These are phyloP conservation scores for Fusarium aywerte DNA, from an alignment of 2,329 filamentous ascomycete genomes.

Conservation along the genomic window DNA sequence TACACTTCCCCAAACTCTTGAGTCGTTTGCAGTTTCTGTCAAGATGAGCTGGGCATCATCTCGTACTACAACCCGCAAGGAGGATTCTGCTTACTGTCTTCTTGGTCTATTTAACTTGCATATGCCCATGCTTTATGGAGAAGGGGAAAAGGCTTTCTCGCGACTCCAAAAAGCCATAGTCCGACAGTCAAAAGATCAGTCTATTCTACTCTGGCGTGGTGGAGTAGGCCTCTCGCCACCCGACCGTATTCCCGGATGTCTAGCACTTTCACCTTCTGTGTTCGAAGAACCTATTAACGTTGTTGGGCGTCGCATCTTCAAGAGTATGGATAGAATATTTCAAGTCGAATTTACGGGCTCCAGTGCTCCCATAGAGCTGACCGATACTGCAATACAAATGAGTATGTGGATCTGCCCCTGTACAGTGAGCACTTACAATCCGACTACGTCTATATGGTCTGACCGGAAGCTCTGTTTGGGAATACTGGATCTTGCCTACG, in stretches of 20 bases:
- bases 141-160: slow-evolving; percentile 43
- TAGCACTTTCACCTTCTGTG: slow-evolving; percentile 19
- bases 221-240: not conserved
- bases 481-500: slow-evolving; percentile 37
- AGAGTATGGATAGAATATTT: slow-evolving; percentile 24
- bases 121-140: slow-evolving; percentile 47
- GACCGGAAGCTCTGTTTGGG: slow-evolving; percentile 30
- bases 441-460: not conserved
- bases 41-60: slow-evolving; percentile 47
- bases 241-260: slow-evolving; percentile 25
- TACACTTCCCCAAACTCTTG: slow-evolving; percentile 34
- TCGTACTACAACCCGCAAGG: slow-evolving; percentile 43
- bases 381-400: slow-evolving; percentile 34
- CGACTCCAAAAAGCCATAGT: slow-evolving; percentile 43
- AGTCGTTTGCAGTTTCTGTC: slow-evolving; percentile 40
- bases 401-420: slow-evolving; percentile 41
- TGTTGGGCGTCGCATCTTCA: slow-evolving; percentile 34
- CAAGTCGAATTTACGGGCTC: slow-evolving; percentile 35
- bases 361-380: slow-evolving; percentile 35
- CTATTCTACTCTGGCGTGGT: slow-evolving; percentile 36
- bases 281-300: slow-evolving; percentile 33
- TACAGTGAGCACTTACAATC: slow-evolving; percentile 1
- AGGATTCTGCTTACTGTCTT: slow-evolving; percentile 49
- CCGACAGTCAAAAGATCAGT: slow-evolving; percentile 41
- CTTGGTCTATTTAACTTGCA: slow-evolving; percentile 48